Base-by-base conservation (phyloP, 2,329 filamentous ascomycete species). In the Phymatotrichopsis omnivora region DNA sequence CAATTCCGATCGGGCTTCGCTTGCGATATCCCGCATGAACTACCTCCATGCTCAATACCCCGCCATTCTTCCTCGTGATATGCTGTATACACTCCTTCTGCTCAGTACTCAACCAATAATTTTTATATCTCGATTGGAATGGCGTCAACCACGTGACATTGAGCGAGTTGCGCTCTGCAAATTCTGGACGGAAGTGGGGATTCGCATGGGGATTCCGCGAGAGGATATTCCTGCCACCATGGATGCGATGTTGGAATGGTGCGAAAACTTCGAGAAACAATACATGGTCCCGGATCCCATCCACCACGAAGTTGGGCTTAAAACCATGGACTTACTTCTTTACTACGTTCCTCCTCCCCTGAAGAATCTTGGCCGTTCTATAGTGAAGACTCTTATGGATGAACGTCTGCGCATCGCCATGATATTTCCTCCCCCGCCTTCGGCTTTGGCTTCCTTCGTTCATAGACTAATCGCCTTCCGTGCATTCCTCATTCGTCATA, bases 121-220 rank as follows among this genome's bases (percentile, higher is more conserved):
- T 11, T 85, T 80, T 68, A 71, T 82, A 24, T 60, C 68, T 4
- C 64, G 65, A 5, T 82, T 76, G 56, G 84, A 89, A 60, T 89
- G 82, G 82, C 73, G 83, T 2, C 29, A 64, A 4, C 61, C 84
- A 17, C 79, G 71, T 12, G 73, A 79, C 1, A 68, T 86, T 62
- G 83, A 87, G 61, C 61, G 67, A 7, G 82, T 78, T 51, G 81
- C 80, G 0, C 62, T 80, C 23, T 77, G 74, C 12, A 76, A 74
- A 0, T 76, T 82, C 57, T 86, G 80, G 81, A 82, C 82, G 61
- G 69, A 69, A 41, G 64, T 84, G 12, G 82, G 81, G 11, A 77
- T 85, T 55, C 73, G 74, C 41, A 80, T 86, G 74, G 71, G 68
- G 0, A 81, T 86, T 44, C 63, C 64, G 3, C 74, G 67, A 36